Evolutionary conservation across 345 rosid genomes (phyloP).

Genomic region (Pugionium cornutum): DNA sequence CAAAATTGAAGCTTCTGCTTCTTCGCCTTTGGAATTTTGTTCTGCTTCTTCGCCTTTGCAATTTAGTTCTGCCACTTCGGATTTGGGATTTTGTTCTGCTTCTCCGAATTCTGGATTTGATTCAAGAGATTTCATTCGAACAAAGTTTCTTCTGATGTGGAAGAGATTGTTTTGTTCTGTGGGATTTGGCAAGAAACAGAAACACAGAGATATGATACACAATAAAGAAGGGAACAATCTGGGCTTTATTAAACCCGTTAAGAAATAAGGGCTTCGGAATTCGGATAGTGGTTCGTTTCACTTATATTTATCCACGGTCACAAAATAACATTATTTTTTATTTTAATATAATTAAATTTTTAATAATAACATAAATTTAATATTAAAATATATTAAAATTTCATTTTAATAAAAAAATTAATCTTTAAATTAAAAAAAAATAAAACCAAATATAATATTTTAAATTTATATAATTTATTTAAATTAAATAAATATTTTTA

Average conservation of each 20-base stretch:
- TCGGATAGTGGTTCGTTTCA: not conserved
- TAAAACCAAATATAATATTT: too few species aligned
- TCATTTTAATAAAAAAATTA: too few species aligned
- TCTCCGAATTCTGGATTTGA: slow-evolving; percentile 34
- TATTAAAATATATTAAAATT: too few species aligned
- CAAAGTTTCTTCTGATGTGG: slow-evolving; percentile 10
- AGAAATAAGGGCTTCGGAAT: slow-evolving; percentile 1
- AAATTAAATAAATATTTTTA: too few species aligned
- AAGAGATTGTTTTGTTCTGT: not conserved
- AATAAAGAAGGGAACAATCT: too few species aligned
- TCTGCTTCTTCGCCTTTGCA: slow-evolving; percentile 2
- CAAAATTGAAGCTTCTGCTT: slow-evolving; percentile 7
- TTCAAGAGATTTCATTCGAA: slow-evolving; percentile 56
- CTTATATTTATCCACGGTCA: too few species aligned
- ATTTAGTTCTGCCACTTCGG: slow-evolving; percentile 15
- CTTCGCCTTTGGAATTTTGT: slow-evolving; percentile 18
- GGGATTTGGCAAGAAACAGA: not conserved
- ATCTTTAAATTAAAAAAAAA: too few species aligned
- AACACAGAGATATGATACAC: not conserved
- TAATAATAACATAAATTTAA: too few species aligned
- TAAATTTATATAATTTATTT: too few species aligned
- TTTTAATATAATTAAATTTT: too few species aligned
- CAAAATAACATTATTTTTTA: too few species aligned
- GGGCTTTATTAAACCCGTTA: slow-evolving; percentile 25
- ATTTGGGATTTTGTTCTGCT: slow-evolving; percentile 10